Evolutionary conservation across 768 basidiomycete species (phyloP), one percentile per base, ranked within the genome.

Genomic region (Kwoniella sp.): DNA sequence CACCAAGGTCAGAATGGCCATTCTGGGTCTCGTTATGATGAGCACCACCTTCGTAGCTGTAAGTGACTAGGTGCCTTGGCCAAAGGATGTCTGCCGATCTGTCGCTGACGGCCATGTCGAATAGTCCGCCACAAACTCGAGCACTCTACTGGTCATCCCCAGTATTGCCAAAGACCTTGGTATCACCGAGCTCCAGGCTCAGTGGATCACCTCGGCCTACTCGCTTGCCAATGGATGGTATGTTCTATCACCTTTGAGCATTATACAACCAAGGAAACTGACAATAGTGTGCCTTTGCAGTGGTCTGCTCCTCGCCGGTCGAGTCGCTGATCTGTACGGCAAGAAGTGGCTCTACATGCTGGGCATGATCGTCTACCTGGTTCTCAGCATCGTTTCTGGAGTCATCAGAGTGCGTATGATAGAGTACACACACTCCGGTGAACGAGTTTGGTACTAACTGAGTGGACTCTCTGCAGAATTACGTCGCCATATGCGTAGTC

Each of bases 271-370:
- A 7, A 2, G 15, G 8, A 52, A 33, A 33, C 33, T 33, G 7
- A 33, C 33, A 33, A 6, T 13, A 33, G 37, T 3, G 22, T 3
- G 24, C 21, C 29, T 6, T 46, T 25, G 21, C 48, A 52, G 60
- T 30, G 69, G 72, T 26, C 64, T 73, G 7, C 64, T 76, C n/a
- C 60, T 76, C 40, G 59, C 70, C 10, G 74, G 74, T 7, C 68
- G 72, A 29, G 19, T 70, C 3, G 74, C 74, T 12, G 74, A 76
- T 57, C 49, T 71, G 17, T 87, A 88, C 67, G 91, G 92, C 1
- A 84, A 90, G 30, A 91, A 89, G 70, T 83, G 81, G 33, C 83
- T 83, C 0, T 94, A 91, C 77, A 59, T 88, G 6, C 10, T 82
- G 2, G 92, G 92, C 1, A 85, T 86, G 29, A 8, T 80, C 2